Base-by-base conservation (phyloP, 805 yeast species). In the Candida xyloterini region DNA sequence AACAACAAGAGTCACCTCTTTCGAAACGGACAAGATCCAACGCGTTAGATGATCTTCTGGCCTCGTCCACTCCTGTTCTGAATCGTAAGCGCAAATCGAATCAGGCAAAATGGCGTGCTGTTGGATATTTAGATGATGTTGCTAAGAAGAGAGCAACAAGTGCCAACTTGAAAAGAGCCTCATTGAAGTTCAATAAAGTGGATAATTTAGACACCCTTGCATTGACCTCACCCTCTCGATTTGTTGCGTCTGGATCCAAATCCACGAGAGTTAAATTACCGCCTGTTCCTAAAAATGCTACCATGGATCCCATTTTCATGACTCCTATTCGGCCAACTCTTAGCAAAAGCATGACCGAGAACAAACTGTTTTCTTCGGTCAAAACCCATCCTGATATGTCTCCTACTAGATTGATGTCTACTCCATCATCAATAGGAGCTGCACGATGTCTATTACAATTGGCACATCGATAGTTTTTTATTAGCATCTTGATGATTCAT, bases 391-490 rank as follows among this genome's bases (percentile, higher is more conserved):
- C 38, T 11, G 50, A 45, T 52, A 59, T 66, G 5, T 61, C 69
- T 21, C 73, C 73, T 33, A 65, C 68, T 1, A 65, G 64, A 48
- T 45, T 62, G 21, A 49, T 66, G 44, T 60, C 71, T 4, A 70
- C 75, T 3, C 75, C 76, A 7, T 68, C 72, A 4, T 67, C 73
- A 0, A 70, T 68, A 39, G 74, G 74, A 26, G 76, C 75, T 21
- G 76, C 76, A 9, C 61, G 65, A 38, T 69, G 72, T 16, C 48
- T 70, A 38, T 42, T 70, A 21, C 73, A 69, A 43, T 41, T 70
- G 43, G 69, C 73, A 4, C 59, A 66, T 37, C 59, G 67, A 54
- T 59, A 43, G 44, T 22, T 31, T 30, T 23, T 27, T 20, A 33
- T 40, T 27, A 32, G 35, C 33, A 33, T 39, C 28, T 10, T 23